phyloP scores from a whole-genome alignment of 2,329 filamentous ascomycete genomes.

The Paraphoma sp. region DNA sequence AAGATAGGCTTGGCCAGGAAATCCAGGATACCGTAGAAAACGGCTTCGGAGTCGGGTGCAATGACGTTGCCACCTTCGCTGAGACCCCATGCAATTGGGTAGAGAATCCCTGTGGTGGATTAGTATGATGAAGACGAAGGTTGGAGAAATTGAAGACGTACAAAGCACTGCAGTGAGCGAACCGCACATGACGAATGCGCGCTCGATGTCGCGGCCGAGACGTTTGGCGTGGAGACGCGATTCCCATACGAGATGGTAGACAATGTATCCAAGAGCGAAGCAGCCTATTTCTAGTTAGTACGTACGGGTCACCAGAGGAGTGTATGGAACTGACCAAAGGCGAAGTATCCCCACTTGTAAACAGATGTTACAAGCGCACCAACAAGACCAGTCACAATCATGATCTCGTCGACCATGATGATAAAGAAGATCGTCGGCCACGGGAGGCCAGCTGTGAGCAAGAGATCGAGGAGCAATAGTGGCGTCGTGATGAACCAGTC shows the following conservation, averaged over 20 bases:
- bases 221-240: slow-evolving; percentile 62
- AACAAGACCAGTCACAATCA: slow-evolving; percentile 69
- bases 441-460: slow-evolving; percentile 69
- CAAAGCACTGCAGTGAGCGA: slow-evolving; percentile 66
- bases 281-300: slow-evolving; percentile 33
- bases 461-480: slow-evolving; percentile 66
- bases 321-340: slow-evolving; percentile 51
- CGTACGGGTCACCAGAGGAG: background rate
- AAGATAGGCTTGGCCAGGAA: slow-evolving; percentile 70
- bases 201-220: slow-evolving; percentile 61
- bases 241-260: slow-evolving; percentile 65
- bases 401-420: slow-evolving; percentile 68
- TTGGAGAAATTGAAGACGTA: background rate
- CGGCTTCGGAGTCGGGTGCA: slow-evolving; percentile 68
- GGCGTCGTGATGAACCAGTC: slow-evolving; percentile 71
- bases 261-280: slow-evolving; percentile 63
- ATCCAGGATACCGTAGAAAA: slow-evolving; percentile 74
- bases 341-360: slow-evolving; percentile 75
- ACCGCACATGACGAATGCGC: slow-evolving; percentile 63
- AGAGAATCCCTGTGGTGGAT: slow-evolving; percentile 56
- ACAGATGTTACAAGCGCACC: slow-evolving; percentile 67
- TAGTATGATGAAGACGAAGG: background rate
- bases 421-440: slow-evolving; percentile 69
- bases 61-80: slow-evolving; percentile 70
- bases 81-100: slow-evolving; percentile 68